A percentile compares a stretch with the other conserved stretches of the same genome.
phyloP scores from a whole-genome alignment of 1,284 basidiomycete genomes.

The Vanrija pseudolonga region DNA sequence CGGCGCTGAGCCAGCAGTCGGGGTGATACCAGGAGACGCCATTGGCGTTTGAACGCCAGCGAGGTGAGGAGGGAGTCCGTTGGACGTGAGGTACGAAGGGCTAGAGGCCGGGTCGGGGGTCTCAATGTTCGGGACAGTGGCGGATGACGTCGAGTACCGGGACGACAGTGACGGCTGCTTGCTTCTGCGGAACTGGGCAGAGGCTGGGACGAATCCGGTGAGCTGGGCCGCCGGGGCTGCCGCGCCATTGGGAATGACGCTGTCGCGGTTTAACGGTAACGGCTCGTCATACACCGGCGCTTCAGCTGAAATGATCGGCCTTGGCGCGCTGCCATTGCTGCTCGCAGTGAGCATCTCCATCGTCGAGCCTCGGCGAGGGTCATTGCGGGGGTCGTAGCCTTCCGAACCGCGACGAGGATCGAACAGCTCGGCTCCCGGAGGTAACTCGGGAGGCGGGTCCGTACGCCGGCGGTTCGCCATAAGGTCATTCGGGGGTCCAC shows the following conservation, averaged over 20 bases:
- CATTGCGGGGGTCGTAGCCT: no score
- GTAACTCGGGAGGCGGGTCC: constrained; percentile 10
- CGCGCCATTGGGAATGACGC: background rate
- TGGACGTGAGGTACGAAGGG: constrained; percentile 8
- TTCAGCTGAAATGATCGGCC: background rate
- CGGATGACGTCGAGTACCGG: constrained; percentile 13
- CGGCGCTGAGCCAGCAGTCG: background rate
- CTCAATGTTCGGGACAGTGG: constrained; percentile 11
- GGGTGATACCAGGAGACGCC: background rate
- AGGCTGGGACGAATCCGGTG: background rate
- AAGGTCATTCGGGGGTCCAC: constrained; percentile 1
- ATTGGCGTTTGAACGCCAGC: no score
- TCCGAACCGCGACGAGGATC: background rate
- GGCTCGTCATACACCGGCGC: constrained; percentile 14
- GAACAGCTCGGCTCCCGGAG: constrained; percentile 13
- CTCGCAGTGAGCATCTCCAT: constrained; percentile 31
- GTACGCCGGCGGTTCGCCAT: constrained; percentile 8
- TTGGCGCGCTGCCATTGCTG: background rate
- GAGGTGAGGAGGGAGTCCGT: background rate
- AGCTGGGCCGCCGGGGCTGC: background rate
- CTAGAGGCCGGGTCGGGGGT: constrained; percentile 7
- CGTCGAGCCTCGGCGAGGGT: constrained; percentile 18
- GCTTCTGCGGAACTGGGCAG: constrained; percentile 9
- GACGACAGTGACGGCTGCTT: constrained; percentile 16
- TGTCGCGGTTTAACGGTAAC: background rate